phyloP scores from a whole-genome alignment of 179 eudicot genomes.

The Silene coronaria region DNA sequence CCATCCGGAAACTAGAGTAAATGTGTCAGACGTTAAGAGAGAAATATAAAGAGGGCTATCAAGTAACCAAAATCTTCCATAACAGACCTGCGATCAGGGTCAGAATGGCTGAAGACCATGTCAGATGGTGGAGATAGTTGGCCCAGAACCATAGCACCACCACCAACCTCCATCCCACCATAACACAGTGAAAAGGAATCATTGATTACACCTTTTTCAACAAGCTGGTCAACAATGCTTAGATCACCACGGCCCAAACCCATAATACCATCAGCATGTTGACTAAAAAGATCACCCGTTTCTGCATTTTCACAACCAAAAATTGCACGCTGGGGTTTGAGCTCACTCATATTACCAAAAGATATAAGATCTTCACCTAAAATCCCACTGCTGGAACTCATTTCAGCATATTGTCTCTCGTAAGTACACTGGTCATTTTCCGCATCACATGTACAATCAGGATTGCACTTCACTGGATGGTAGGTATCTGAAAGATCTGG shows the following conservation, averaged over 20 bases:
- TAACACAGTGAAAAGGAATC: constrained; percentile 91
- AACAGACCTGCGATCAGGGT: constrained; percentile 83
- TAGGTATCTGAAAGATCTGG: constrained; percentile 73
- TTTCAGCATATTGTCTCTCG: constrained; percentile 92
- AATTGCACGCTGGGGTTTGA: constrained; percentile 75
- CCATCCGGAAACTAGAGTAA: constrained; percentile 95
- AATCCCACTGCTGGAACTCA: constrained; percentile 97
- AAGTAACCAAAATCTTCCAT: constrained; percentile 26
- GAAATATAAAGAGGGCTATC: constrained; percentile 25
- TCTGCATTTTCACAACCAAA: constrained; percentile 94
- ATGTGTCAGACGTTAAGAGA: constrained; percentile 79
- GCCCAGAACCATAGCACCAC: constrained; percentile 99
- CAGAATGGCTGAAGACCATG: constrained; percentile 74
- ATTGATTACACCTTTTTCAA: constrained; percentile 62
- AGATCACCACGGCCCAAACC: constrained; percentile 89
- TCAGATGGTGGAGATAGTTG: constrained; percentile 58
- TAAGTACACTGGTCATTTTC: constrained; percentile 55
- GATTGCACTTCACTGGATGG: constrained; percentile 71
- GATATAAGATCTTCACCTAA: constrained; percentile 83
- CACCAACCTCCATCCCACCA: constrained; percentile 93
- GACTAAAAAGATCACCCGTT: constrained; percentile 89
- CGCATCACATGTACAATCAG: constrained; percentile 69
- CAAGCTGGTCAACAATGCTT: constrained; percentile 91
- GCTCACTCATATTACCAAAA: constrained; percentile 83
- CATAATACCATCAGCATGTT: constrained; percentile 98